Percentiles rank a stretch among this genome's conserved stretches.
phyloP scores from a whole-genome alignment of 139 green algal genomes.

The Choricystis sp. region DNA sequence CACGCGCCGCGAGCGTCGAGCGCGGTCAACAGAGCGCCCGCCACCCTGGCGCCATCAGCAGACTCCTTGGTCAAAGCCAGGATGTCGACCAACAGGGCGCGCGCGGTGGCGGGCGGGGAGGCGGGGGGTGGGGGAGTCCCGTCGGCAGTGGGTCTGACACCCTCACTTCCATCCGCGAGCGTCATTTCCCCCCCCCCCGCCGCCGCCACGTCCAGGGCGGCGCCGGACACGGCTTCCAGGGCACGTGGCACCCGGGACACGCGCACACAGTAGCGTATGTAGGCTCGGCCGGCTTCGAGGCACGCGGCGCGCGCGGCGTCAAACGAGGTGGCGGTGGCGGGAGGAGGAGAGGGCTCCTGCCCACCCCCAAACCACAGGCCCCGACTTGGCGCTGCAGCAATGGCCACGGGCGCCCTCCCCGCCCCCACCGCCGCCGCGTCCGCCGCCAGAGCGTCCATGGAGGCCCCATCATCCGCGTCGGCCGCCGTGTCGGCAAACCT shows the following conservation, averaged over 20 bases:
- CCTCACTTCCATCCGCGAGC: neutral
- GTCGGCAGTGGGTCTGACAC: neutral
- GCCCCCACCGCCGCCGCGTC: neutral
- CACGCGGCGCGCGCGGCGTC: slow-evolving; percentile 2
- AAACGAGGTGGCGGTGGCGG: no score
- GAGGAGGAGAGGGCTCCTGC: no score
- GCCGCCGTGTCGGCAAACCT: slow-evolving; percentile 8
- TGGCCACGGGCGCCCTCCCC: neutral
- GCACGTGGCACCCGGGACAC: slow-evolving; percentile 17
- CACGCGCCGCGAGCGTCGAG: slow-evolving; percentile 16
- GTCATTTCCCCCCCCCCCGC: neutral
- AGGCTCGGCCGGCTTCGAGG: slow-evolving; percentile 16
- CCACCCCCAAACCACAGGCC: no score
- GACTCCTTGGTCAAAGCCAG: slow-evolving; percentile 10
- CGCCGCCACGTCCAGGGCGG: slow-evolving; percentile 5
- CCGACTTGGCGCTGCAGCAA: neutral
- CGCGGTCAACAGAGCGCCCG: slow-evolving; percentile 20
- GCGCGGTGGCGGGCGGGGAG: neutral
- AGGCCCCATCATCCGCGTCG: slow-evolving; percentile 18
- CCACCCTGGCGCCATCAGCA: slow-evolving; percentile 19
- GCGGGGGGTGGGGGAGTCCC: no score
- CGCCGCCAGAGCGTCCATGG: slow-evolving; percentile 22
- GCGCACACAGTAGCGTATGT: slow-evolving; percentile 17
- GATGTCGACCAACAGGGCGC: neutral
- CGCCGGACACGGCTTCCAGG: slow-evolving; percentile 15